These are phyloP conservation scores for Xanthoconium stramineum DNA, from an alignment of 768 basidiomycete genomes.

Conservation along the genomic window DNA sequence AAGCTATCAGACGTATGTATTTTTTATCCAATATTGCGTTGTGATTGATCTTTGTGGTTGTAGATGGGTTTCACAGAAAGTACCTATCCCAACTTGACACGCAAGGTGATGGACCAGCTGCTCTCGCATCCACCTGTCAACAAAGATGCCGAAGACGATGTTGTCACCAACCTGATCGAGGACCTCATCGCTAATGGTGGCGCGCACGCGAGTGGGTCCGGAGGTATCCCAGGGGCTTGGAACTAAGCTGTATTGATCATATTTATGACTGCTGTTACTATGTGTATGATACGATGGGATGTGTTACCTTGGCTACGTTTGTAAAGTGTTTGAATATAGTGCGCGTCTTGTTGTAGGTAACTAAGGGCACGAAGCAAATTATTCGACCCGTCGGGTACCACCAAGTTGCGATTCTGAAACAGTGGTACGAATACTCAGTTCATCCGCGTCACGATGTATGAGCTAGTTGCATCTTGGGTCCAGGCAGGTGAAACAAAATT, in stretches of 20 bases:
- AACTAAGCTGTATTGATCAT: slow-evolving; percentile 23
- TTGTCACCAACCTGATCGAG: slow-evolving; percentile 61
- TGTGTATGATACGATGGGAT: slow-evolving; percentile 14
- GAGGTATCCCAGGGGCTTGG: slow-evolving; percentile 47
- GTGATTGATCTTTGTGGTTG: slow-evolving; percentile 3
- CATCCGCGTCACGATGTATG: too few species aligned
- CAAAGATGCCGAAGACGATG: slow-evolving; percentile 61
- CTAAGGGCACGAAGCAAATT: too few species aligned
- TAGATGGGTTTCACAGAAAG: slow-evolving; percentile 76
- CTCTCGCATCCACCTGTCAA: slow-evolving; percentile 37
- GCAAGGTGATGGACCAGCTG: slow-evolving; percentile 50
- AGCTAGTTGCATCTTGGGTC: too few species aligned
- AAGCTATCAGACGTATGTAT: slow-evolving; percentile 62
- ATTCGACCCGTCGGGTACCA: too few species aligned
- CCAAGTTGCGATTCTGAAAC: too few species aligned
- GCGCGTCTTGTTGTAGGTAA: too few species aligned
- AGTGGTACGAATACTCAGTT: too few species aligned
- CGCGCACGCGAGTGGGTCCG: slow-evolving; percentile 35
- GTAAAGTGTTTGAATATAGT: neutral
- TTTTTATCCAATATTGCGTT: slow-evolving; percentile 2
- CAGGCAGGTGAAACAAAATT: too few species aligned
- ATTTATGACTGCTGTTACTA: neutral
- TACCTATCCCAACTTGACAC: slow-evolving; percentile 49
- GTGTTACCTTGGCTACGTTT: neutral
- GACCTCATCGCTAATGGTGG: slow-evolving; percentile 47